Conservation (phyloP, 805 yeast species). For the Metschnikowia gruessii region DNA sequence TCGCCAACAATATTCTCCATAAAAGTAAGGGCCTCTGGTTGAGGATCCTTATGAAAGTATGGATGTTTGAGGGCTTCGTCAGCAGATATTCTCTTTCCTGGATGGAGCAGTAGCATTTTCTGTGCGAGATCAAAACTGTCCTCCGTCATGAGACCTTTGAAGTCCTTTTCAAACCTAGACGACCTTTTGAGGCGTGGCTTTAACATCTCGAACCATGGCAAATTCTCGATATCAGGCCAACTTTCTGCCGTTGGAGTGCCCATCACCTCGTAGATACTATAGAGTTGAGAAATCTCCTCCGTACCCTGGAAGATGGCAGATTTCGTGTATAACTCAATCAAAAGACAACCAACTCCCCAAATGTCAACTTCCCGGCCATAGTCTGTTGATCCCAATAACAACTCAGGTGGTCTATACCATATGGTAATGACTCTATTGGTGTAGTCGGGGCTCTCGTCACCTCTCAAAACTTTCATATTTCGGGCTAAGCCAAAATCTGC, state of each 20-base stretch:
- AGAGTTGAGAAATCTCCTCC: slow-evolving; percentile 83
- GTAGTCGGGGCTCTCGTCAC: slow-evolving; percentile 66
- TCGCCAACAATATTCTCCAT: slow-evolving; percentile 67
- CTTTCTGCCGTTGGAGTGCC: slow-evolving; percentile 73
- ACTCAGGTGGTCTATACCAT: slow-evolving; percentile 98
- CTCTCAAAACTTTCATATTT: slow-evolving; percentile 57
- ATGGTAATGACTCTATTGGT: slow-evolving; percentile 94
- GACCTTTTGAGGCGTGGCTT: slow-evolving; percentile 49
- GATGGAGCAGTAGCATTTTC: slow-evolving; percentile 65
- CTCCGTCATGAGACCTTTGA: slow-evolving; percentile 40
- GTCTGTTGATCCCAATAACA: slow-evolving; percentile 83
- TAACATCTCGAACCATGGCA: slow-evolving; percentile 93
- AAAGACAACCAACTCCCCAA: slow-evolving; percentile 95
- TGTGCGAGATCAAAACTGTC: slow-evolving; percentile 64
- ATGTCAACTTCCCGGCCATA: slow-evolving; percentile 90
- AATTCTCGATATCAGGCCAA: slow-evolving; percentile 75
- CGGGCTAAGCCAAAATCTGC: slow-evolving; percentile 85
- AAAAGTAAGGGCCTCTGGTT: slow-evolving; percentile 55
- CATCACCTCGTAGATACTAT: slow-evolving; percentile 73
- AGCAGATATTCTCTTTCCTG: slow-evolving; percentile 64
- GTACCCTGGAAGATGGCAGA: slow-evolving; percentile 81
- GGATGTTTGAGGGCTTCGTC: slow-evolving; percentile 62
- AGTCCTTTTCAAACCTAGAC: slow-evolving; percentile 30
- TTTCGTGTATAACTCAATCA: slow-evolving; percentile 75
- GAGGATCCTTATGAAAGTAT: slow-evolving; percentile 71